These are phyloP conservation scores for Corymbia calophylla DNA, from an alignment of 441 rosid species.

Conservation along the genomic window DNA sequence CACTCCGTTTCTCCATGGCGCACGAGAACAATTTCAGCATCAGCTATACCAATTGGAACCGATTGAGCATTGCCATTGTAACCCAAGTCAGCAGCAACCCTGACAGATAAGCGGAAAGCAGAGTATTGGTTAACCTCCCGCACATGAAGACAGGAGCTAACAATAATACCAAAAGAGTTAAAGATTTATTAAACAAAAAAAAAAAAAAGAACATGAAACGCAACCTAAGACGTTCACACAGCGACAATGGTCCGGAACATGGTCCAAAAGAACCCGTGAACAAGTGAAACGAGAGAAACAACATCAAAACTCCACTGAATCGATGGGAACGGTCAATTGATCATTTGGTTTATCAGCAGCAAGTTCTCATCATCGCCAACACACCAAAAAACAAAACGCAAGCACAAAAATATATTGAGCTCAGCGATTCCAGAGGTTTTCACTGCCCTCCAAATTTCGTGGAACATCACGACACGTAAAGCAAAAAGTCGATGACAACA, in stretches of 20 bases:
- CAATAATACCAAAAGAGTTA: not conserved
- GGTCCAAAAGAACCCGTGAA: not conserved
- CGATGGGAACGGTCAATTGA: not conserved
- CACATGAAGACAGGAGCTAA: not conserved
- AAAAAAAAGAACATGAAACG: not conserved
- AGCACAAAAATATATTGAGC: not conserved
- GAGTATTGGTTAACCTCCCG: not conserved
- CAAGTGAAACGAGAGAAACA: not conserved
- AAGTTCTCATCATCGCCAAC: not conserved
- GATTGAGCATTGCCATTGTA: not conserved
- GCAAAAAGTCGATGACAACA: not conserved
- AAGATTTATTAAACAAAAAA: not conserved
- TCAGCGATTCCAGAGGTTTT: not conserved
- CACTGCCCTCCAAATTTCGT: not conserved
- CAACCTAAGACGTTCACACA: not conserved
- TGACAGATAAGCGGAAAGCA: not conserved
- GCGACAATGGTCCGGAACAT: not conserved
- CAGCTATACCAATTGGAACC: not conserved
- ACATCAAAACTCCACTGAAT: not conserved
- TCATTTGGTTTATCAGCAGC: not conserved
- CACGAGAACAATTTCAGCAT: not conserved
- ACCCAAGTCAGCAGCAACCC: not conserved
- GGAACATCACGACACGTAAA: not conserved
- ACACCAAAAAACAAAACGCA: not conserved
- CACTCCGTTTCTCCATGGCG: not conserved